Conservation (phyloP, 1,139 yeast genomes). For the Suhomyces bolitotheri region DNA sequence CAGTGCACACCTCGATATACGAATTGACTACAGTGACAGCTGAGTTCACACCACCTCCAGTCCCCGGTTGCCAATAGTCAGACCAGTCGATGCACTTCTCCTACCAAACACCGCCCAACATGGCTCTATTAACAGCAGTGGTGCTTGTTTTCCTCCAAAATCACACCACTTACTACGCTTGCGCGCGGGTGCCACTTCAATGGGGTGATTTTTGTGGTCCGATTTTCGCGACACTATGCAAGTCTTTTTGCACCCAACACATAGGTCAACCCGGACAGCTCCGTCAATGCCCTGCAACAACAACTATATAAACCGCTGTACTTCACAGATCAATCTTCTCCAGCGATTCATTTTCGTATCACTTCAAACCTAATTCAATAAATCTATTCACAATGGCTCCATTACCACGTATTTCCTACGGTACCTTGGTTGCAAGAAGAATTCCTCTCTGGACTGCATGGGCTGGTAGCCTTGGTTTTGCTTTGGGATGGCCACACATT, state of each 20-base stretch:
- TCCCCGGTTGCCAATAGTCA: no score
- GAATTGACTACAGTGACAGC: no score
- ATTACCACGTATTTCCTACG: constrained; percentile 8
- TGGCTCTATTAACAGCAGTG: no score
- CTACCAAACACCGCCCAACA: no score
- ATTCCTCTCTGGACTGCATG: constrained; percentile 34
- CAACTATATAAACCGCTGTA: constrained; percentile 4
- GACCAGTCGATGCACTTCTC: no score
- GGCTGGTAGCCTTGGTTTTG: constrained; percentile 32
- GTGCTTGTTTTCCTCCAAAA: no score
- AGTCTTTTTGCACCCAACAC: constrained; percentile 11
- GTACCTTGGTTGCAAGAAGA: constrained; percentile 25
- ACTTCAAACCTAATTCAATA: no score
- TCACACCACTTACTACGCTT: constrained; percentile 2
- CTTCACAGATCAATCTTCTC: no score
- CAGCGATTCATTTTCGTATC: no score
- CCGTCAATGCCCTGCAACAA: neutral
- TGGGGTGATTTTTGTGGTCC: constrained; percentile 10
- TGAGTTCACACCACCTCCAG: no score
- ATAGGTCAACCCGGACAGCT: neutral
- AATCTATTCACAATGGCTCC: constrained; percentile 8
- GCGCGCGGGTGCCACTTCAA: constrained; percentile 8
- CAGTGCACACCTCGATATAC: neutral
- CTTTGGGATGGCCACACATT: constrained; percentile 44
- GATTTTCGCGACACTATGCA: constrained; percentile 8